These are phyloP conservation scores for Graphilbum ipis-grandicollis DNA, from an alignment of 2,329 filamentous ascomycete genomes.

Conservation along the genomic window DNA sequence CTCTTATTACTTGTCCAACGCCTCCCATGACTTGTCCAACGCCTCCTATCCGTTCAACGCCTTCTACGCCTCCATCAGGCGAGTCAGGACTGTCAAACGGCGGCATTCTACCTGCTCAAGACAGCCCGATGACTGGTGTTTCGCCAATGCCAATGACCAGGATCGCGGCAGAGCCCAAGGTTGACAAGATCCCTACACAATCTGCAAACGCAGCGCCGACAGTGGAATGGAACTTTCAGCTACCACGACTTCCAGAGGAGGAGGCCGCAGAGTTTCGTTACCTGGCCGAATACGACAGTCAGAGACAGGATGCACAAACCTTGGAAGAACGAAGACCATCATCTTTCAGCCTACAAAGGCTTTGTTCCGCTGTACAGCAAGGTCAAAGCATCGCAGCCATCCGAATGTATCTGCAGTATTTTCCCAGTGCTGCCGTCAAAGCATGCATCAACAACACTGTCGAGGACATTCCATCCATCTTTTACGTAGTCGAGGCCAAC, in stretches of 20 bases:
- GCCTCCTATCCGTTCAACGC: too few species aligned
- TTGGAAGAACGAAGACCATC: background rate
- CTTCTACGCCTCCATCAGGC: too few species aligned
- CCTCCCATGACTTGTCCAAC: too few species aligned
- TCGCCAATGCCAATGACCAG: too few species aligned
- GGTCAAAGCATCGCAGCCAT: background rate
- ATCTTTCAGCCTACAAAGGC: background rate
- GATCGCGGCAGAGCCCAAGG: too few species aligned
- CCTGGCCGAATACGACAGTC: background rate
- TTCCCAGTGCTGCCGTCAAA: background rate
- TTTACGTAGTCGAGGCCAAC: constrained; percentile 5
- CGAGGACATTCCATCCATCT: constrained; percentile 4
- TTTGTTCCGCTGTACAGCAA: constrained; percentile 3
- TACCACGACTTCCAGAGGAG: constrained; percentile 1
- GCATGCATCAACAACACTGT: constrained; percentile 2
- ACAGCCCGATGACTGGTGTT: too few species aligned
- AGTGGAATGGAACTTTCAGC: constrained; percentile 1
- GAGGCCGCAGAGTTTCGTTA: background rate
- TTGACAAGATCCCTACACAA: too few species aligned
- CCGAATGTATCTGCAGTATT: background rate
- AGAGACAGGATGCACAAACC: background rate
- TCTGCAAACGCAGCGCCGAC: too few species aligned
- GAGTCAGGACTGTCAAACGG: too few species aligned
- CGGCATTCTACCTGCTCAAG: too few species aligned
- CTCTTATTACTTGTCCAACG: too few species aligned